These are phyloP conservation scores for Penicillium sp. DNA, from an alignment of 2,329 filamentous ascomycete genomes.

Conservation along the genomic window DNA sequence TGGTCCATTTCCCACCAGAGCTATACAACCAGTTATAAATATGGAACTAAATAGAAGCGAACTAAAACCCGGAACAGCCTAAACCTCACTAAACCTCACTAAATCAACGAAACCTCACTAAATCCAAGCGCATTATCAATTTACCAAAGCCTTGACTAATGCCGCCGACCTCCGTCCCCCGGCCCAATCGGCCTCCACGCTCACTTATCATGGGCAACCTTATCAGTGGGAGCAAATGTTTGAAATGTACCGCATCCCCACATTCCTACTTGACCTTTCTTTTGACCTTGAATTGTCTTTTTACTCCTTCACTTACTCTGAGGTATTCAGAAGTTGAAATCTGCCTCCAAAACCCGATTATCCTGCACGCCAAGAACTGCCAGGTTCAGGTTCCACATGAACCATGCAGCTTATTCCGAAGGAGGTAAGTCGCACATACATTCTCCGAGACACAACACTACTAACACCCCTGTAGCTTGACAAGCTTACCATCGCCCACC, in stretches of 20 bases:
- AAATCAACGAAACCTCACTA: background rate
- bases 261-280: slow-evolving; percentile 7
- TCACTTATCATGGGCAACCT: slow-evolving; percentile 16
- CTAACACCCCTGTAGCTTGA: slow-evolving; percentile 57
- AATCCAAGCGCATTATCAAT: slow-evolving; percentile 4
- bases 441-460: background rate
- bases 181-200: slow-evolving; percentile 18
- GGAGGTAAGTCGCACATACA: slow-evolving; percentile 30
- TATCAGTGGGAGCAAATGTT: slow-evolving; percentile 8
- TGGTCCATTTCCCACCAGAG: background rate
- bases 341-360: background rate
- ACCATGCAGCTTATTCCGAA: slow-evolving; percentile 41
- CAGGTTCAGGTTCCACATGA: slow-evolving; percentile 18
- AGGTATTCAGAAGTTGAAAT: background rate
- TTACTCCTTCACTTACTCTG: background rate
- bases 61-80: background rate
- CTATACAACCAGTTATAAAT: background rate
- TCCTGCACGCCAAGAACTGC: slow-evolving; percentile 14
- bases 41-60: background rate
- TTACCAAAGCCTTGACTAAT: slow-evolving; percentile 19
- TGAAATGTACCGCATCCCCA: slow-evolving; percentile 16
- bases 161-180: slow-evolving; percentile 7
- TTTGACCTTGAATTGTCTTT: background rate
- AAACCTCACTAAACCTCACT: background rate
- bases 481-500: slow-evolving; percentile 86